Conservation (phyloP, 495 filamentous ascomycete genomes). For the Podospora tetraspora region DNA sequence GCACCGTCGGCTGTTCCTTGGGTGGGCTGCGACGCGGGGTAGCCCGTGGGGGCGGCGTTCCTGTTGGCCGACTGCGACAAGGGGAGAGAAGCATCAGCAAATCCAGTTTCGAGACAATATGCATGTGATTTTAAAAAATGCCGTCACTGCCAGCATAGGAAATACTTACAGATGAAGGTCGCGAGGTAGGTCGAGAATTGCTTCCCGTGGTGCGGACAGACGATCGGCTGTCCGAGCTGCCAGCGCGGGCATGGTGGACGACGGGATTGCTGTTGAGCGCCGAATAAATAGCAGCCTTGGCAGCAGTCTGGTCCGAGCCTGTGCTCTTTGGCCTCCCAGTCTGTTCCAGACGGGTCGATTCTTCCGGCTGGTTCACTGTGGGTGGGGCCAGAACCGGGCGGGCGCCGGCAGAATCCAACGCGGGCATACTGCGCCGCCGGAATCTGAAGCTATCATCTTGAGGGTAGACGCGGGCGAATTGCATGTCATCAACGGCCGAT, state of each 20-base stretch:
- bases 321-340: slow-evolving; percentile 28
- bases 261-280: slow-evolving; percentile 17
- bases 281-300: slow-evolving; percentile 19
- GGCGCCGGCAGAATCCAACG: slow-evolving; percentile 62
- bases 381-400: slow-evolving; percentile 37
- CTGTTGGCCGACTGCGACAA: slow-evolving; percentile 43
- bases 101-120: slow-evolving; percentile 13
- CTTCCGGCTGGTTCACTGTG: slow-evolving; percentile 35
- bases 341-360: slow-evolving; percentile 35
- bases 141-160: background rate
- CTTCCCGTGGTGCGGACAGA: slow-evolving; percentile 37
- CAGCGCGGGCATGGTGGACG: slow-evolving; percentile 30
- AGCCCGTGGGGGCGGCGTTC: slow-evolving; percentile 40
- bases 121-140: slow-evolving; percentile 34
- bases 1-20: slow-evolving; percentile 37
- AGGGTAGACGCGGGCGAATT: slow-evolving; percentile 38
- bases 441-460: slow-evolving; percentile 69
- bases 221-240: slow-evolving; percentile 42
- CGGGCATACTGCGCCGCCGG: slow-evolving; percentile 76
- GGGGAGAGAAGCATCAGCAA: slow-evolving; percentile 29
- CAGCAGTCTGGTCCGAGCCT: slow-evolving; percentile 36
- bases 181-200: slow-evolving; percentile 38
- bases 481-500: slow-evolving; percentile 50
- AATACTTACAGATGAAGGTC: slow-evolving; percentile 44
- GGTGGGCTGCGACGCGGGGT: slow-evolving; percentile 43